Evolutionary conservation across 164 flowering plant species (phyloP).

Genomic region (Tinospora cordifolia): DNA sequence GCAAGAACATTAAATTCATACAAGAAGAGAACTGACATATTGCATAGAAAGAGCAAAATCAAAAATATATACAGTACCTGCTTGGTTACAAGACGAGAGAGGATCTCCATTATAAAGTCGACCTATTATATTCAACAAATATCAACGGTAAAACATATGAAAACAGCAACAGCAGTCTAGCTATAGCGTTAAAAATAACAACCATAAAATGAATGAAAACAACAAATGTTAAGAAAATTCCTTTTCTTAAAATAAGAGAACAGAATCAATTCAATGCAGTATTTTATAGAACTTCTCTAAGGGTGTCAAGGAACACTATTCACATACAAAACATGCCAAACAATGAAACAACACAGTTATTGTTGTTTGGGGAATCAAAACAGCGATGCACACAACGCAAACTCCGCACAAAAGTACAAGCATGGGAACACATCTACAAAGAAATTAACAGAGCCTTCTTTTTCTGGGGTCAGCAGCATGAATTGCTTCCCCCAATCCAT

Average conservation of each 20-base stretch:
- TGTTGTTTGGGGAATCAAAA: not conserved
- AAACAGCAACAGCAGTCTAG: no score
- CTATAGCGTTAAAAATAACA: no score
- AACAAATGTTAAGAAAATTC: not conserved
- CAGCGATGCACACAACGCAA: no score
- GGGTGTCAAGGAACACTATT: not conserved
- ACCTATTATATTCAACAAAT: conserved; percentile 40
- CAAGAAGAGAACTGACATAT: conserved; percentile 2
- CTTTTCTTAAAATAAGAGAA: no score
- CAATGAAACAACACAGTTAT: not conserved
- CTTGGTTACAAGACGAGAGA: conserved; percentile 87
- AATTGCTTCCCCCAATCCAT: no score
- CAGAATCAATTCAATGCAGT: not conserved
- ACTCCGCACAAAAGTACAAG: no score
- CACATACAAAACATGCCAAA: not conserved
- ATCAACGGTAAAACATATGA: not conserved
- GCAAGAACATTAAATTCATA: conserved; percentile 19
- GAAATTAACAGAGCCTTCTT: no score
- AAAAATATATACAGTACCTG: conserved; percentile 43
- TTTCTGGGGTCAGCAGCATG: no score
- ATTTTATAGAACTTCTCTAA: not conserved
- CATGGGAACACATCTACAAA: no score
- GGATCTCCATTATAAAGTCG: conserved; percentile 85
- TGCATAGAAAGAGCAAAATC: conserved; percentile 1
- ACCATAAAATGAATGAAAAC: no score